Conservation (phyloP, 345 rosid species). For the Aquilaria malaccensis region DNA sequence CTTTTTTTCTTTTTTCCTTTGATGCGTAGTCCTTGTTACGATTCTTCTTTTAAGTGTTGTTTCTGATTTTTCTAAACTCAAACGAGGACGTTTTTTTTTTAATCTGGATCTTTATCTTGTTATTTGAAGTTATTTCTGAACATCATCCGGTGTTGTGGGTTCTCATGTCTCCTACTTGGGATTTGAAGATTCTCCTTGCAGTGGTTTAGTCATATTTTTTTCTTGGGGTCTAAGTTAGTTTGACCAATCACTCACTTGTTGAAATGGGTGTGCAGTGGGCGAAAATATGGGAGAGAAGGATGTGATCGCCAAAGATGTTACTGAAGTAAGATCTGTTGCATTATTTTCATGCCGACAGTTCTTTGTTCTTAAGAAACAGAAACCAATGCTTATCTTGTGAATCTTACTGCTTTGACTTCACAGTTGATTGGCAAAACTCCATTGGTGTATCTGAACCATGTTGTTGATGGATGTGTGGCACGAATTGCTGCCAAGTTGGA, state of each 20-base stretch:
- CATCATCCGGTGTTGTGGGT: no score
- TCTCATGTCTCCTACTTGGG: no score
- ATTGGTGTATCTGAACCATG: slow-evolving; percentile 67
- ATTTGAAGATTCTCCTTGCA: neutral
- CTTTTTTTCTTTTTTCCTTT: no score
- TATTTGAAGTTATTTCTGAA: no score
- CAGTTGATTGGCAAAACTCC: slow-evolving; percentile 82
- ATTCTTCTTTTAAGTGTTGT: no score
- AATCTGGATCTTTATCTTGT: no score
- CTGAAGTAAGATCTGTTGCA: slow-evolving; percentile 32
- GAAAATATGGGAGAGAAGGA: slow-evolving; percentile 29
- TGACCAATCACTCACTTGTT: neutral
- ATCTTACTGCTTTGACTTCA: slow-evolving; percentile 4
- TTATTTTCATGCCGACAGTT: neutral
- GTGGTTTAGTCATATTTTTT: neutral
- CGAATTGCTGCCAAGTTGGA: slow-evolving; percentile 80
- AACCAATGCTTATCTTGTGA: slow-evolving; percentile 7
- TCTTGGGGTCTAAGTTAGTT: neutral
- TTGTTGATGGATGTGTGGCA: slow-evolving; percentile 68
- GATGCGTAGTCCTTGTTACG: no score
- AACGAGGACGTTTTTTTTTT: no score
- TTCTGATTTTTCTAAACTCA: no score
- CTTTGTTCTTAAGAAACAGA: neutral
- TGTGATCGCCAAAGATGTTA: slow-evolving; percentile 53
- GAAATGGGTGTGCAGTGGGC: slow-evolving; percentile 16